phyloP scores from a whole-genome alignment of 1,139 yeast genomes.

The Debaryomyces nepalensis region DNA sequence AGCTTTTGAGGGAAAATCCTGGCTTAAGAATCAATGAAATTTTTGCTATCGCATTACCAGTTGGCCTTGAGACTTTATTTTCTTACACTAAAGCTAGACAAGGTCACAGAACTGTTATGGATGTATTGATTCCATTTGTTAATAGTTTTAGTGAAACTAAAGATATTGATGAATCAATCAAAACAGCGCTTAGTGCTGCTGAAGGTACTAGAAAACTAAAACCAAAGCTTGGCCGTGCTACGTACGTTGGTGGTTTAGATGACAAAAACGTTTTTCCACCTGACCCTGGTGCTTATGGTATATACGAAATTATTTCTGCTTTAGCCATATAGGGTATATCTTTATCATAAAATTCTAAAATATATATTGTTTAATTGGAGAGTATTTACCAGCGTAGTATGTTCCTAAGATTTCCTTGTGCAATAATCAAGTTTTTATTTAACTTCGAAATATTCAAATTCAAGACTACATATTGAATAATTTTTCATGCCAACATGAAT shows the following conservation, averaged over 20 bases:
- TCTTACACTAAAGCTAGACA: slow-evolving; percentile 52
- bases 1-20: slow-evolving; percentile 20
- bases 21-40: slow-evolving; percentile 20
- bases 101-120: slow-evolving; percentile 59
- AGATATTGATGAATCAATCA: slow-evolving; percentile 33
- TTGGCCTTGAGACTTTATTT: slow-evolving; percentile 39
- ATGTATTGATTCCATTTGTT: slow-evolving; percentile 55
- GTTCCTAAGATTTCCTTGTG: too few species aligned
- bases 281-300: slow-evolving; percentile 50
- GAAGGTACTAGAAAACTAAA: slow-evolving; percentile 44
- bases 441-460: too few species aligned
- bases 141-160: slow-evolving; percentile 30
- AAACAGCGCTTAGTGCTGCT: slow-evolving; percentile 42
- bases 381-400: too few species aligned
- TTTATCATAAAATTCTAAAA: neutral
- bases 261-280: slow-evolving; percentile 37
- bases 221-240: slow-evolving; percentile 52
- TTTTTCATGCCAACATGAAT: too few species aligned
- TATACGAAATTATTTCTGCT: slow-evolving; percentile 29
- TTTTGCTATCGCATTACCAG: slow-evolving; percentile 32
- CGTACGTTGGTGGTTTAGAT: slow-evolving; percentile 44
- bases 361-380: neutral
- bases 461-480: too few species aligned
- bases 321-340: slow-evolving; percentile 12
- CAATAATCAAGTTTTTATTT: too few species aligned